Conservation (phyloP, 441 rosid species). For the Pelargonium cotyledonis region DNA sequence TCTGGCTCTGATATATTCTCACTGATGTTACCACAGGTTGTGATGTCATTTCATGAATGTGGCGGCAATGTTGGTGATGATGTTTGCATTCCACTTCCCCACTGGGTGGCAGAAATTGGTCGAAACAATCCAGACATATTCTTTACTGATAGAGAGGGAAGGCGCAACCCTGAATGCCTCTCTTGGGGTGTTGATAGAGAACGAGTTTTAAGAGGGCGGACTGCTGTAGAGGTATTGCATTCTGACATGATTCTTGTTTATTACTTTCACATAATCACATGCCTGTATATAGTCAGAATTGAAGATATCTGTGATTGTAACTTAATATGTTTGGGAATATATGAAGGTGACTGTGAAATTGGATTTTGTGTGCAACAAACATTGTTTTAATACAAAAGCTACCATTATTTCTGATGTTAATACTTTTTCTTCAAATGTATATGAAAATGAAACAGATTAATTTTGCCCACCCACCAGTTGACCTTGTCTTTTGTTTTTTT, state of each 20-base stretch:
- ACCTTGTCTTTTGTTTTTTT: neutral
- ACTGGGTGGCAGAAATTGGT: constrained; percentile 97
- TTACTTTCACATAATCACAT: neutral
- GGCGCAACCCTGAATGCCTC: constrained; percentile 93
- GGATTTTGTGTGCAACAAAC: neutral
- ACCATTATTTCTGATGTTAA: constrained; percentile 4
- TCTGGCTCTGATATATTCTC: constrained; percentile 21
- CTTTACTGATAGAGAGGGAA: constrained; percentile 96
- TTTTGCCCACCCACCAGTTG: neutral
- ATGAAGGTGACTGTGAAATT: neutral
- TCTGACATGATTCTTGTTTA: constrained; percentile 8
- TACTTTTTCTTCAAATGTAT: constrained; percentile 3
- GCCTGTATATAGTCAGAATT: neutral
- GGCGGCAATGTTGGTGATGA: constrained; percentile 99
- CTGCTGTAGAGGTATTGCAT: constrained; percentile 84
- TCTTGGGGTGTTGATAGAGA: constrained; percentile 97
- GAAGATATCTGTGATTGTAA: constrained; percentile 11
- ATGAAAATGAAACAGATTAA: neutral
- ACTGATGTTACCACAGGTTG: constrained; percentile 51
- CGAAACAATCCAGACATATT: constrained; percentile 85
- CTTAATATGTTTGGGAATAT: constrained; percentile 3
- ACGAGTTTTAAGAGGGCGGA: constrained; percentile 80
- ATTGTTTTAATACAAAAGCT: neutral
- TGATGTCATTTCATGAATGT: constrained; percentile 99
- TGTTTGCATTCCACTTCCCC: constrained; percentile 94